Percentiles rank a stretch among this genome's conserved stretches.
Conservation (phyloP, 495 filamentous ascomycete genomes). For the Hypoxylon fragiforme region DNA sequence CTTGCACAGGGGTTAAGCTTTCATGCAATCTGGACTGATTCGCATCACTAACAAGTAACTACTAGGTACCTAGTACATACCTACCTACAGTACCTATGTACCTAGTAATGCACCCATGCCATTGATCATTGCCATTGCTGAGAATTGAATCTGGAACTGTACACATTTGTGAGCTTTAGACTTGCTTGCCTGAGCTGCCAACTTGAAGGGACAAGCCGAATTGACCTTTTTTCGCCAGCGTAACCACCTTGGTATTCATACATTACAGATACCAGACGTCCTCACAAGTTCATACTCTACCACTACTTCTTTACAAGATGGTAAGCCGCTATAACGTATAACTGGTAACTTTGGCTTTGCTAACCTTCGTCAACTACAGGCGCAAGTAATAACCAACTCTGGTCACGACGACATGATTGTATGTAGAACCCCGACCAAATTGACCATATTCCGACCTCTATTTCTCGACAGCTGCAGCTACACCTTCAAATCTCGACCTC, state of each 20-base stretch:
- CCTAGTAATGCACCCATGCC: constrained; percentile 17
- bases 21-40: constrained; percentile 29
- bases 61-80: too few species aligned
- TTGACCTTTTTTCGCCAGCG: background rate
- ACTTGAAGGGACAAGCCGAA: constrained; percentile 8
- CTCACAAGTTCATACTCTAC: too few species aligned
- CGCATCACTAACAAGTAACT: too few species aligned
- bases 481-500: background rate
- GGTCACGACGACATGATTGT: constrained; percentile 99
- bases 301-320: constrained; percentile 22
- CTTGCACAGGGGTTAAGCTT: background rate
- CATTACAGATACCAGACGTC: too few species aligned
- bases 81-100: too few species aligned
- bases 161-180: constrained; percentile 25
- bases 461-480: too few species aligned
- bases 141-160: constrained; percentile 8
- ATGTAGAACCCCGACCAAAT: constrained; percentile 47
- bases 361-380: constrained; percentile 37
- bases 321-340: constrained; percentile 17
- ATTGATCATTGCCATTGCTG: constrained; percentile 4
- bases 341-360: constrained; percentile 5
- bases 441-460: too few species aligned
- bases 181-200: constrained; percentile 23
- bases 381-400: constrained; percentile 86
- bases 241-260: too few species aligned